A percentile compares a stretch with the other conserved stretches of the same genome.
Conservation (phyloP, 495 filamentous ascomycete species). For the Parmelia sp. region DNA sequence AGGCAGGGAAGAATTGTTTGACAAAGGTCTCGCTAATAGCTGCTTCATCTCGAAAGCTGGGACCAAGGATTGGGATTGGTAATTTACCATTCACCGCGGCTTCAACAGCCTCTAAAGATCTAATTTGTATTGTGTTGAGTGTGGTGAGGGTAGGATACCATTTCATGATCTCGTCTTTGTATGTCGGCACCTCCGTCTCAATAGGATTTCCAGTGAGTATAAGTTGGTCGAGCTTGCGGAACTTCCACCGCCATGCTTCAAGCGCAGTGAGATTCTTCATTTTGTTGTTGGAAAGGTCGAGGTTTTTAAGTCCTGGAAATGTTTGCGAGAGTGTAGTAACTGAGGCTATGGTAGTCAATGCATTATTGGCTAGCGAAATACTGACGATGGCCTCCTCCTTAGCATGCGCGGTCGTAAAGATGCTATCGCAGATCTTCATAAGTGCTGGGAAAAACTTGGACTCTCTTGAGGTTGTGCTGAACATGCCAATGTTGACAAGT, state of each 20-base stretch:
- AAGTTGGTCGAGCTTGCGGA: constrained; percentile 69
- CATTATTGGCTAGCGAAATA: constrained; percentile 71
- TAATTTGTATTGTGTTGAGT: constrained; percentile 64
- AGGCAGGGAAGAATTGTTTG: constrained; percentile 63
- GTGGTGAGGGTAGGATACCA: constrained; percentile 75
- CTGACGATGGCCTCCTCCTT: constrained; percentile 69
- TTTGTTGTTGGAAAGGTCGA: constrained; percentile 77
- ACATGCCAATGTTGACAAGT: constrained; percentile 66
- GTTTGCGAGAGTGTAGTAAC: constrained; percentile 67
- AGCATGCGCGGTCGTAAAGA: constrained; percentile 57
- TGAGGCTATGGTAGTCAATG: constrained; percentile 58
- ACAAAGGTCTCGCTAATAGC: constrained; percentile 71
- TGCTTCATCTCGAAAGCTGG: constrained; percentile 69
- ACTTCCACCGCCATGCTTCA: constrained; percentile 66
- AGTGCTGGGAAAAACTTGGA: constrained; percentile 86
- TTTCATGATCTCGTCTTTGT: constrained; percentile 62
- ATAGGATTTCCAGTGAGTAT: constrained; percentile 72
- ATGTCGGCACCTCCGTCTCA: constrained; percentile 51
- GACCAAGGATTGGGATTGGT: constrained; percentile 61
- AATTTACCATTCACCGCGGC: constrained; percentile 46
- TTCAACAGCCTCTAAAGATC: constrained; percentile 61
- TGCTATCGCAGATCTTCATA: constrained; percentile 69
- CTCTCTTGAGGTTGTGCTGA: constrained; percentile 60
- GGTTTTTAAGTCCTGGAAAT: constrained; percentile 74
- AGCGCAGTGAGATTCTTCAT: constrained; percentile 54